These are phyloP conservation scores for Arctostaphylos glauca DNA, from an alignment of 148 eudicot species.

Conservation along the genomic window DNA sequence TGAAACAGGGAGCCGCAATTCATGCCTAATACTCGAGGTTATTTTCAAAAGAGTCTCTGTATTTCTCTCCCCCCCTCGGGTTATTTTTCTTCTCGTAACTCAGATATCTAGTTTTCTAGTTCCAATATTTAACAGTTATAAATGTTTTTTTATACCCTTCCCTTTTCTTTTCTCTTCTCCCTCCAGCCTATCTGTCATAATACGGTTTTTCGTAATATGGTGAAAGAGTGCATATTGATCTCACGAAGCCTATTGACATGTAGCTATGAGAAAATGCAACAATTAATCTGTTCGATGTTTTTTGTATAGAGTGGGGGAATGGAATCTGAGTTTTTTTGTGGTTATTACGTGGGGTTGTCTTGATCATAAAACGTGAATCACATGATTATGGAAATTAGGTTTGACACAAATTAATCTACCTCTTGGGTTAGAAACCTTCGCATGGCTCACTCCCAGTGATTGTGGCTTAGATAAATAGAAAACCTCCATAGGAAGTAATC, in stretches of 20 bases:
- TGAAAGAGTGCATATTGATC: background rate
- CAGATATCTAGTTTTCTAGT: background rate
- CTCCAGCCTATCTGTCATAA: background rate
- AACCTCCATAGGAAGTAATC: background rate
- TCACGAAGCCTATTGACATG: background rate
- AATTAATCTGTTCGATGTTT: background rate
- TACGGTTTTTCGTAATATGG: background rate
- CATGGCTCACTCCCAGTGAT: background rate
- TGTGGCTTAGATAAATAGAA: background rate
- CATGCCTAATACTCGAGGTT: background rate
- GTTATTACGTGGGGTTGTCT: background rate
- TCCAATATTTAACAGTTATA: background rate
- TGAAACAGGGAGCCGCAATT: no score
- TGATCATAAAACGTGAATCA: background rate
- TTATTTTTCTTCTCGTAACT: background rate
- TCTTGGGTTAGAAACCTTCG: background rate
- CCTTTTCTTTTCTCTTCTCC: background rate
- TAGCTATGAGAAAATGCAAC: background rate
- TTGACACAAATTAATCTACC: background rate
- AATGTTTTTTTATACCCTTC: background rate
- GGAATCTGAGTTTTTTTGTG: background rate
- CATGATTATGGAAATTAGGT: background rate
- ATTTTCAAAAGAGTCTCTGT: background rate
- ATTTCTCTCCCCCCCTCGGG: background rate
- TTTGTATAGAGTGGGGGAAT: background rate